A percentile compares a stretch with the other conserved stretches of the same genome.
Evolutionary conservation across 352 stramenopile genomes (phyloP).

Genomic region (Phytophthora multivora): DNA sequence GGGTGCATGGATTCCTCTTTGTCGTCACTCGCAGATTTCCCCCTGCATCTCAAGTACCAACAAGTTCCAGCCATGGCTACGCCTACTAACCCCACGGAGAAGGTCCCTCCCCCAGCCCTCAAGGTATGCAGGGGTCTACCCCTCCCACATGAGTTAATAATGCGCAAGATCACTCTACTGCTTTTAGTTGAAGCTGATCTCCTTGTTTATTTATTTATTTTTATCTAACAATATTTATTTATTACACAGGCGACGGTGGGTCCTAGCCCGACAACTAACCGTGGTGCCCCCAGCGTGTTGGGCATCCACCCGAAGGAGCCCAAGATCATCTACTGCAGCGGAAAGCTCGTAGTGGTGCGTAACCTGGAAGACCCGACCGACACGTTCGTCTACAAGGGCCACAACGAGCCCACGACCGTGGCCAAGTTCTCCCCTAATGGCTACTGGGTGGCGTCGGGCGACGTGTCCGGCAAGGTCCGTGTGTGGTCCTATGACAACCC

Average conservation of each 20-base stretch:
- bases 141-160: neutral
- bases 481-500: constrained; percentile 98
- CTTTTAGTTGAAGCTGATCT: constrained; percentile 1
- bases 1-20: constrained; percentile 5
- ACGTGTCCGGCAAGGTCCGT: constrained; percentile 91
- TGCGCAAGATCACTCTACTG: neutral
- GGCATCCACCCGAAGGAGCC: constrained; percentile 85
- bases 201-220: neutral
- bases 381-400: constrained; percentile 95
- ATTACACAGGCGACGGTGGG: constrained; percentile 51
- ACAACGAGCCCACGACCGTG: constrained; percentile 91
- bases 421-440: constrained; percentile 95
- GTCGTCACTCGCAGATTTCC: constrained; percentile 24
- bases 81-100: constrained; percentile 68
- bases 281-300: constrained; percentile 71
- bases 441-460: constrained; percentile 93
- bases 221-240: neutral
- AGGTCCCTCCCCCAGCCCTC: constrained; percentile 56
- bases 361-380: constrained; percentile 85
- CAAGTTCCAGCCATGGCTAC: constrained; percentile 41
- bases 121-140: constrained; percentile 1
- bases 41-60: neutral
- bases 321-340: constrained; percentile 92
- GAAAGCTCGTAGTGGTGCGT: constrained; percentile 91
- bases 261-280: constrained; percentile 75